These are phyloP conservation scores for Botrytis sinoallii DNA, from an alignment of 2,329 filamentous ascomycete species.

Conservation along the genomic window DNA sequence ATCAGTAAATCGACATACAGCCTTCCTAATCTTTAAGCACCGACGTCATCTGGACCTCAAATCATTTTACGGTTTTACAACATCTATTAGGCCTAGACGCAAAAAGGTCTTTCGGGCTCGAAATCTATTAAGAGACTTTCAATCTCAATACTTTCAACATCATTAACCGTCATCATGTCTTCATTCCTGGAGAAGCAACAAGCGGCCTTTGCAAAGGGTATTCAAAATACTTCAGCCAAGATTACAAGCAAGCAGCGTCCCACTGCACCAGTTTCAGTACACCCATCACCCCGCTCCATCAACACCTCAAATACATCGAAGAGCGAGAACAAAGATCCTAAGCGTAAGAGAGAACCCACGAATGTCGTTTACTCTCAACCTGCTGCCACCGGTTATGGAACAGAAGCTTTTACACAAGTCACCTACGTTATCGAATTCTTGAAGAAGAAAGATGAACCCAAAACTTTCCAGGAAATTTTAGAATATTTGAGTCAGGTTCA, in stretches of 20 bases:
- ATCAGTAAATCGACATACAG: neutral
- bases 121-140: neutral
- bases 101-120: neutral
- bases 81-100: neutral
- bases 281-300: slow-evolving; percentile 64
- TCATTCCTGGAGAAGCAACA: slow-evolving; percentile 63
- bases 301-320: slow-evolving; percentile 50
- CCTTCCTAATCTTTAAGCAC: neutral
- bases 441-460: slow-evolving; percentile 65
- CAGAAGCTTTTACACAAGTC: slow-evolving; percentile 82
- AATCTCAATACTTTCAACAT: neutral
- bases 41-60: slow-evolving; percentile 6
- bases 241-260: slow-evolving; percentile 52
- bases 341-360: slow-evolving; percentile 55
- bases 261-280: slow-evolving; percentile 51
- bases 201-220: slow-evolving; percentile 58
- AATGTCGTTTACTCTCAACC: slow-evolving; percentile 74
- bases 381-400: slow-evolving; percentile 69
- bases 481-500: slow-evolving; percentile 73
- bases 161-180: slow-evolving; percentile 48
- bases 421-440: slow-evolving; percentile 83
- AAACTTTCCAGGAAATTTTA: slow-evolving; percentile 73
- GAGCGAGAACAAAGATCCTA: slow-evolving; percentile 55
- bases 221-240: slow-evolving; percentile 62
- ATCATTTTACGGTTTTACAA: neutral